Conservation (phyloP, 2,329 filamentous ascomycete genomes). For the Intubia oerlemansii region DNA sequence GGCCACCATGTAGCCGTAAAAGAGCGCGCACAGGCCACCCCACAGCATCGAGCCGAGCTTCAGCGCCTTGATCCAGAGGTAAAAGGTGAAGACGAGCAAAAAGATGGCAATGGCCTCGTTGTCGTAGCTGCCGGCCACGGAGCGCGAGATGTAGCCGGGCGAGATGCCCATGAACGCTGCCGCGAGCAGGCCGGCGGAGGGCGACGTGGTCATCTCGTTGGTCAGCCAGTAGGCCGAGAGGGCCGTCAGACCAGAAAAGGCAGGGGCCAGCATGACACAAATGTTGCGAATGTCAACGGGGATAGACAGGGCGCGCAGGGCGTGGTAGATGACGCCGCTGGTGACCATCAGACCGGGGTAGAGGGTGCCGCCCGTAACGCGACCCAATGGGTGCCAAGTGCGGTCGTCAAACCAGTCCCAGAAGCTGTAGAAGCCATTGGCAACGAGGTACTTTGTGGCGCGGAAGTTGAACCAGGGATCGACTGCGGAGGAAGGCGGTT, state of each 20-base stretch:
- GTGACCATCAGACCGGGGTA: constrained; percentile 99
- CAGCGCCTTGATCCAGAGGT: constrained; percentile 94
- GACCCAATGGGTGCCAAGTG: constrained; percentile 97
- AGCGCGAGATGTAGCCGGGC: constrained; percentile 93
- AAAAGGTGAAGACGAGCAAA: constrained; percentile 95
- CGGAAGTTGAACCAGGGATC: constrained; percentile 99
- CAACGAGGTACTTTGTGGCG: constrained; percentile 90
- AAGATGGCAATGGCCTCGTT: constrained; percentile 98
- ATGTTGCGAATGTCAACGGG: constrained; percentile 98
- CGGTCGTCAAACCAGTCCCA: constrained; percentile 99
- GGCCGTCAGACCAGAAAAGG: constrained; percentile 82
- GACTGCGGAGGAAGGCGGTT: too few relatives aligned
- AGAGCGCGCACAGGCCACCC: constrained; percentile 83
- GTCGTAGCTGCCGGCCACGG: constrained; percentile 94
- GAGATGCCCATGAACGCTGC: constrained; percentile 95
- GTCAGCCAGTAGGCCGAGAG: constrained; percentile 88
- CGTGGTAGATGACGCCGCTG: constrained; percentile 88
- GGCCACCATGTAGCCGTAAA: constrained; percentile 99
- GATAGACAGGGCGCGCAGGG: constrained; percentile 69
- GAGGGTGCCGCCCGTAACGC: constrained; percentile 95
- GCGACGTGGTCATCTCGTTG: constrained; percentile 89
- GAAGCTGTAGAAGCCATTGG: constrained; percentile 95
- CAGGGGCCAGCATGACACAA: constrained; percentile 87
- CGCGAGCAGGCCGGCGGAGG: constrained; percentile 83
- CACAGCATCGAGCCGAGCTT: constrained; percentile 94